Evolutionary conservation across 208 protist species (phyloP).

Genomic region (Acanthamoeba healyi): DNA sequence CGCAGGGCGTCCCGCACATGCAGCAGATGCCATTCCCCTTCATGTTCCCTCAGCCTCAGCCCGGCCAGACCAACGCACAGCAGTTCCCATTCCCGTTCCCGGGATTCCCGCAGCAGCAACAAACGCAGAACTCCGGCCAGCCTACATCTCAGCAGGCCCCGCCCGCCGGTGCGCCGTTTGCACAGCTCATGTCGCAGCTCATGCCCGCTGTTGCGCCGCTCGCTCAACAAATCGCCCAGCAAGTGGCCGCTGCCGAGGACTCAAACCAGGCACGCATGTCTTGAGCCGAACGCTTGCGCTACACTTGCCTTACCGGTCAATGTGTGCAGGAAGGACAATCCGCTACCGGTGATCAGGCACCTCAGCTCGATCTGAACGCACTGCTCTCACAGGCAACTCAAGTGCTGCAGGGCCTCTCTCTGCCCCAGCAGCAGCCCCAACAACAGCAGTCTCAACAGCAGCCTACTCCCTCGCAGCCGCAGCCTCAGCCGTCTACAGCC

Average conservation of each 20-base stretch:
- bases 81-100: conserved; percentile 13
- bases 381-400: conserved; percentile 16
- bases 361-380: conserved; percentile 35
- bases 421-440: conserved; percentile 13
- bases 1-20: not conserved
- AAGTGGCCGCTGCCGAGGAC: not conserved
- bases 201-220: conserved; percentile 44
- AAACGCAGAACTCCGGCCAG: not conserved
- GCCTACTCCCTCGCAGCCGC: not conserved
- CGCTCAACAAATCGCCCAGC: conserved; percentile 46
- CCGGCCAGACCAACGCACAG: not conserved
- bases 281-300: too few relatives aligned
- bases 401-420: conserved; percentile 17
- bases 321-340: not conserved
- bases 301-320: too few relatives aligned
- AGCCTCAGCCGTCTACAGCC: not conserved
- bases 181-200: conserved; percentile 24
- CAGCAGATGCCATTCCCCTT: conserved; percentile 32
- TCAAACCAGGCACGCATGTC: too few relatives aligned
- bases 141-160: not conserved
- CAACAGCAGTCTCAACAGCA: not conserved
- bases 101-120: not conserved
- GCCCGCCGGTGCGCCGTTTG: conserved; percentile 7
- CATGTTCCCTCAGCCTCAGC: conserved; percentile 31
- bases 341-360: not conserved